Evolutionary conservation across 2,329 filamentous ascomycete species (phyloP).

Genomic region (Emergomyces pasteurianus): DNA sequence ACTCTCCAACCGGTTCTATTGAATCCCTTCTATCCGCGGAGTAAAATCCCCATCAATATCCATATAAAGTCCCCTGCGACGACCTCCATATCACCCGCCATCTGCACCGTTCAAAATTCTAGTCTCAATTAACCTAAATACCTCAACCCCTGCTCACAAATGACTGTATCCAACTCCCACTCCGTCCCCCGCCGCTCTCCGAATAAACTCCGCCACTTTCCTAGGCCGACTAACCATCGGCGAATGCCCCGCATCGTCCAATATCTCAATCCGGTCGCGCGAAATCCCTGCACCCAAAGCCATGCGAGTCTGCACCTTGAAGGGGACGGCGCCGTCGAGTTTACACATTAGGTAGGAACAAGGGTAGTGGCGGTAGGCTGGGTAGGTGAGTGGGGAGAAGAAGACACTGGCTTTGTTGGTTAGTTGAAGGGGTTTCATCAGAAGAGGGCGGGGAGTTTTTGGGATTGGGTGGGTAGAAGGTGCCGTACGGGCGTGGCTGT

Average conservation of each 20-base stretch:
- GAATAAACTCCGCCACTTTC: constrained; percentile 4
- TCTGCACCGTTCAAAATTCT: too few relatives aligned
- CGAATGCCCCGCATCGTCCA: constrained; percentile 4
- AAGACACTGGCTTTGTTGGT: constrained; percentile 3
- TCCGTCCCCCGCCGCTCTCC: constrained; percentile 3
- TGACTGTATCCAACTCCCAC: background rate
- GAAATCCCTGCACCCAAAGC: constrained; percentile 2
- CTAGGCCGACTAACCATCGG: constrained; percentile 6
- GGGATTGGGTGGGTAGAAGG: background rate
- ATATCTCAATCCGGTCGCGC: background rate
- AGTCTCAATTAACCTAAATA: background rate
- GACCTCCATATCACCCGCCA: too few relatives aligned
- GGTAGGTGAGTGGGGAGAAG: constrained; percentile 6
- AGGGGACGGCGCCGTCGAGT: constrained; percentile 3
- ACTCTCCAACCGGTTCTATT: too few relatives aligned
- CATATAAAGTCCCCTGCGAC: too few relatives aligned
- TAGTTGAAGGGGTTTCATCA: background rate
- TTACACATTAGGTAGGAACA: constrained; percentile 8
- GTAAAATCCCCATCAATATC: too few relatives aligned
- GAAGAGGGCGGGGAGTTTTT: background rate
- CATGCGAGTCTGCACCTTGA: constrained; percentile 5
- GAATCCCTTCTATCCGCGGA: too few relatives aligned
- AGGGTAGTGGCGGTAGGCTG: constrained; percentile 8
- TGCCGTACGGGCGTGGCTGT: constrained; percentile 1
- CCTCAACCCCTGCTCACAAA: background rate